Conservation (phyloP, 805 yeast genomes). For the Monosporozyma aerobia region DNA sequence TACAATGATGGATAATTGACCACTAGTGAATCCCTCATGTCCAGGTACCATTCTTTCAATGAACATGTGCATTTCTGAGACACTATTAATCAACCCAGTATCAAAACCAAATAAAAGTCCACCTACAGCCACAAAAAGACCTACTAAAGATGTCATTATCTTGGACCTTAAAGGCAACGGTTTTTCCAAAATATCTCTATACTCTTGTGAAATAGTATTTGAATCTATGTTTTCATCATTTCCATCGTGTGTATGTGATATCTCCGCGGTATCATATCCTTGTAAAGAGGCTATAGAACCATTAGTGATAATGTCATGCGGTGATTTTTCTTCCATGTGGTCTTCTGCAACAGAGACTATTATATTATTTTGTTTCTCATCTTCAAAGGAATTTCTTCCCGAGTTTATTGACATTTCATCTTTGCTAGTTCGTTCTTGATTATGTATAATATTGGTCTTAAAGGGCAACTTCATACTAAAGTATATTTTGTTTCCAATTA, state of each 20-base stretch:
- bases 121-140: constrained; percentile 77
- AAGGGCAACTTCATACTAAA: neutral
- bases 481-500: neutral
- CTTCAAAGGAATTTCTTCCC: neutral
- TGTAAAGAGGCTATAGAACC: neutral
- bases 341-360: neutral
- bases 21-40: constrained; percentile 41
- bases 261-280: neutral
- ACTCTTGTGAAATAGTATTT: neutral
- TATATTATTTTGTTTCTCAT: neutral
- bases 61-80: constrained; percentile 68
- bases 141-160: constrained; percentile 61
- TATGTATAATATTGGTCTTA: neutral
- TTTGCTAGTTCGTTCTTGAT: neutral
- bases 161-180: constrained; percentile 39
- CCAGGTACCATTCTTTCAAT: constrained; percentile 44
- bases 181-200: constrained; percentile 8
- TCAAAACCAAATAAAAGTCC: constrained; percentile 87
- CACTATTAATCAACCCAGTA: constrained; percentile 75
- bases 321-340: neutral
- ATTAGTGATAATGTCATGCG: neutral
- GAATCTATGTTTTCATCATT: neutral
- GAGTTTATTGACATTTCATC: neutral
- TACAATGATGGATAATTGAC: constrained; percentile 62
- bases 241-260: neutral